Evolutionary conservation across 139 green algal genomes (phyloP).

Genomic region (Chlorella sp.): DNA sequence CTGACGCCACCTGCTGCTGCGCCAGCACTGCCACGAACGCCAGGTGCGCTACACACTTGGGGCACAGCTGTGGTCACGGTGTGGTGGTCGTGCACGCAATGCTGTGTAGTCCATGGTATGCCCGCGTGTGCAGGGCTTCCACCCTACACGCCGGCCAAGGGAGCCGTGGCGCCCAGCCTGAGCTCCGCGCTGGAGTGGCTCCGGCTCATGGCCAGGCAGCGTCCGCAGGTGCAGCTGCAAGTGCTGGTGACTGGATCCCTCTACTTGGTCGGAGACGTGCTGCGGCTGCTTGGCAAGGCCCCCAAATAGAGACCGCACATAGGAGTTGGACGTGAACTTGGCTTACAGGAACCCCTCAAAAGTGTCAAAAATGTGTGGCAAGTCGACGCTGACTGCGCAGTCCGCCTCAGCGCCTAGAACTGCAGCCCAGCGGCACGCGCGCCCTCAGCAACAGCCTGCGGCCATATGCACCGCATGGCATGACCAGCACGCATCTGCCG

Average conservation of each 20-base stretch:
- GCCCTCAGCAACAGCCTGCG: neutral
- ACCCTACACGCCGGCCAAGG: neutral
- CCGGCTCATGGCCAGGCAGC: constrained; percentile 23
- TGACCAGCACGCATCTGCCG: neutral
- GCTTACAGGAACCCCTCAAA: too few species aligned
- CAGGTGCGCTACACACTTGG: neutral
- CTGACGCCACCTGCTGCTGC: neutral
- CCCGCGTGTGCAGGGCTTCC: neutral
- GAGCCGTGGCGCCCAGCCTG: constrained; percentile 55
- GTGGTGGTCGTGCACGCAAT: neutral
- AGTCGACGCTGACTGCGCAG: too few species aligned
- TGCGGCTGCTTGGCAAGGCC: constrained; percentile 49
- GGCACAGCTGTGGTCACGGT: neutral
- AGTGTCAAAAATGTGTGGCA: too few species aligned
- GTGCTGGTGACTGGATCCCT: constrained; percentile 93
- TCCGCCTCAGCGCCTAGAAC: too few species aligned
- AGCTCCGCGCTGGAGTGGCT: constrained; percentile 53
- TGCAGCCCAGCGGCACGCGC: neutral
- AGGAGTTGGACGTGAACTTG: too few species aligned
- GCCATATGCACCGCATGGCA: neutral
- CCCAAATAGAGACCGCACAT: too few species aligned
- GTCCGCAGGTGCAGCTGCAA: constrained; percentile 35
- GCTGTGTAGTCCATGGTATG: neutral
- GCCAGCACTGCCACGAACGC: neutral
- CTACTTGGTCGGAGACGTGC: constrained; percentile 90